These are phyloP conservation scores for Verticillium albo-atrum DNA, from an alignment of 2,329 filamentous ascomycete species.

Conservation along the genomic window DNA sequence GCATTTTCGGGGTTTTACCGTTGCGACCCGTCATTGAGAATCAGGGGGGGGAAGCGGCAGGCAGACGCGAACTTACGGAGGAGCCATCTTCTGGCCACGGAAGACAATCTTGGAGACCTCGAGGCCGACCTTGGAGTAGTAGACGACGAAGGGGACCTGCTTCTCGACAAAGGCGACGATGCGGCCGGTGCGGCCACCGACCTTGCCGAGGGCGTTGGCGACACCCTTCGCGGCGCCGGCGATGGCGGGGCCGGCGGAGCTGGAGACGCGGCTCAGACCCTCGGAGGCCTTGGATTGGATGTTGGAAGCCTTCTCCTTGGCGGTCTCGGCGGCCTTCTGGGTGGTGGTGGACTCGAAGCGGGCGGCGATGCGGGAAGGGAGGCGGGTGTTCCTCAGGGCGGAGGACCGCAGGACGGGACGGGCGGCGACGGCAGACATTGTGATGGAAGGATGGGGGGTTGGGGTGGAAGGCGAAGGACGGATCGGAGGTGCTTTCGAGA, in stretches of 20 bases:
- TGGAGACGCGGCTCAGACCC: conserved; percentile 76
- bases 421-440: conserved; percentile 28
- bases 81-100: conserved; percentile 83
- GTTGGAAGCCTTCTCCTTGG: conserved; percentile 37
- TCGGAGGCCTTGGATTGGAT: conserved; percentile 66
- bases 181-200: conserved; percentile 79
- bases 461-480: neutral
- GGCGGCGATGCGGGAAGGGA: conserved; percentile 38
- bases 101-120: conserved; percentile 88
- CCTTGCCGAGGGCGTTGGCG: conserved; percentile 62
- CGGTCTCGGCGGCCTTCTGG: conserved; percentile 39
- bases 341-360: conserved; percentile 58
- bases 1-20: conserved; percentile 5
- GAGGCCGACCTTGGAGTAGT: conserved; percentile 85
- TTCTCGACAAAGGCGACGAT: conserved; percentile 75
- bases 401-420: conserved; percentile 43
- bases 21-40: too few species aligned
- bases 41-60: neutral
- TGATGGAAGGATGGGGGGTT: conserved; percentile 6
- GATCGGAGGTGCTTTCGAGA: neutral
- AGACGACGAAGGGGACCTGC: conserved; percentile 71
- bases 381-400: conserved; percentile 36
- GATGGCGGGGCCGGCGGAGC: conserved; percentile 74
- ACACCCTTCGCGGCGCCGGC: conserved; percentile 66
- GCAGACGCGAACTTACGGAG: conserved; percentile 66